Evolutionary conservation across 305 asterid species (phyloP), one percentile per base, ranked within the genome.

Genomic region (Fraxinus baroniana): DNA sequence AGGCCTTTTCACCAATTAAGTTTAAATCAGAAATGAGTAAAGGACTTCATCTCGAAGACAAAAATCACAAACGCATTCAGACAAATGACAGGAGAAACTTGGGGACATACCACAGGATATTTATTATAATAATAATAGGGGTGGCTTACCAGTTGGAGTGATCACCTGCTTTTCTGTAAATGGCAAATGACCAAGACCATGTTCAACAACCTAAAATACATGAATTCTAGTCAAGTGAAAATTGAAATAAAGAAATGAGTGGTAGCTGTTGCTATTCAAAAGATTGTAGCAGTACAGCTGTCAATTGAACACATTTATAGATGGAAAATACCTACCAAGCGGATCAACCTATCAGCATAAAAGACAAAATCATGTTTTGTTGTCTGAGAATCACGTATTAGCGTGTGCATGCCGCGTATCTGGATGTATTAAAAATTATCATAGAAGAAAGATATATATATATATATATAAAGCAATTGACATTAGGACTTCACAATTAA

Each of bases 101-200:
- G 49, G 55, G 66, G 49, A 41, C 15, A 30, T n/a, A 74, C 55
- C 78, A 52, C 55, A 79, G 62, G 77, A 49, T 83, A 74, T 78
- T 46, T 77, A 66, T 80, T 52, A 77, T 35, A 41, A 41, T 41
- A 41, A 12, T 44, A 44, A 44, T 0, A 76, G 78, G 26, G 5
- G 83, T 78, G 76, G 77, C 98, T 90, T 85, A 96, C 98, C 98
- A 83, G 99, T 97, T 66, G 99, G 99, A 77, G 99, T 94, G 80
- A 83, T 87, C 91, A 97, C 98, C 89, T 92, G 99, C 92, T 89
- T 97, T 90, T 97, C 99, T 18, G 97, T 97, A 84, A 97, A 97
- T 39, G 99, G 99, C 28, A 97, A 93, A 93, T 97, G 99, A 71
- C 99, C 99, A 79, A 97, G 90, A 82, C 99, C 98, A 89, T 97